These are phyloP conservation scores for Aegilops longissima DNA, from an alignment of 176 grass and related monocot genomes.

Conservation along the genomic window DNA sequence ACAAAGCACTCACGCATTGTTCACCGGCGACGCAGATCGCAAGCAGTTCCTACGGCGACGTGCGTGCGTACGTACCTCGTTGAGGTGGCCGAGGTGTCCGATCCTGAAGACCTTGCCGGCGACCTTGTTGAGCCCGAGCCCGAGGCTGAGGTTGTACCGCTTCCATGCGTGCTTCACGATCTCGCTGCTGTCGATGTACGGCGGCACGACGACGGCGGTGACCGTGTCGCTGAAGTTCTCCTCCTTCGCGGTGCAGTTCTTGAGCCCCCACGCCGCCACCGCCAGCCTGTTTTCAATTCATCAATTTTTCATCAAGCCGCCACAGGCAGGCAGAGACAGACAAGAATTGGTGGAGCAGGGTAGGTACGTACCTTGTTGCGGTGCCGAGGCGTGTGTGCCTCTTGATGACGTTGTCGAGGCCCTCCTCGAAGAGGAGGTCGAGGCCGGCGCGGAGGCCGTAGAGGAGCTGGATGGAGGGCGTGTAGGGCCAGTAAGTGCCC, in stretches of 20 bases:
- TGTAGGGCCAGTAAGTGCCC: constrained; percentile 91
- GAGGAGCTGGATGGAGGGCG: constrained; percentile 91
- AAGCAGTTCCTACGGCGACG: not conserved
- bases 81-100: constrained; percentile 90
- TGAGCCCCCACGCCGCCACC: constrained; percentile 94
- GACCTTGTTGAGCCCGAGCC: constrained; percentile 90
- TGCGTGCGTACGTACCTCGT: constrained; percentile 54
- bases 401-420: constrained; percentile 71
- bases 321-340: not conserved
- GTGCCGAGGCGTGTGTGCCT: constrained; percentile 82
- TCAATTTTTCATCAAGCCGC: not conserved
- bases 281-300: constrained; percentile 44
- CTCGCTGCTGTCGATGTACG: constrained; percentile 66
- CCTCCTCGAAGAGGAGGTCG: constrained; percentile 90
- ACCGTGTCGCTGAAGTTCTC: constrained; percentile 94
- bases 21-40: not conserved
- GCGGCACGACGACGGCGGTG: constrained; percentile 81
- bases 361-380: constrained; percentile 57
- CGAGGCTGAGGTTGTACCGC: constrained; percentile 88
- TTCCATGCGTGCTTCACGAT: constrained; percentile 77
- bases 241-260: constrained; percentile 89
- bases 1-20: not conserved
- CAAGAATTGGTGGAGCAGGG: not conserved
- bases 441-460: constrained; percentile 87
- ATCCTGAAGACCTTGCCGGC: constrained; percentile 96